phyloP scores from a whole-genome alignment of 352 stramenopile genomes.

The Phytophthora megakarya region DNA sequence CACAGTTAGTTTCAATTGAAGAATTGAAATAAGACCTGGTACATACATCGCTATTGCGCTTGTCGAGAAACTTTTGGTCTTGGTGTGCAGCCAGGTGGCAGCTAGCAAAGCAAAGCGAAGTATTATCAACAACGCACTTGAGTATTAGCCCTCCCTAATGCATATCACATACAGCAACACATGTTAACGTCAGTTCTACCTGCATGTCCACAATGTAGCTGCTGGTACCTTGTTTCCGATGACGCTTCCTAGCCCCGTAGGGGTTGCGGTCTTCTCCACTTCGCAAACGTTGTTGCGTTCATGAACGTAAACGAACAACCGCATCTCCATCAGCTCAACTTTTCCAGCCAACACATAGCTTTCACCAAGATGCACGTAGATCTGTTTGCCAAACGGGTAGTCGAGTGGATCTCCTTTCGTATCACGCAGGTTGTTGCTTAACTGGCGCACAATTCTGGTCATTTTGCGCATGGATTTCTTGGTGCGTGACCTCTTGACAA shows the following conservation, averaged over 20 bases:
- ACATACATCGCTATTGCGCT: conserved; percentile 82
- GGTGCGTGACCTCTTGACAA: conserved; percentile 64
- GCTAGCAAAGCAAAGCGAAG: conserved; percentile 86
- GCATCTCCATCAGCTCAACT: conserved; percentile 85
- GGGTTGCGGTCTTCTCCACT: conserved; percentile 73
- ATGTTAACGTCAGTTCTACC: conserved; percentile 3
- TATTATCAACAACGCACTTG: conserved; percentile 78
- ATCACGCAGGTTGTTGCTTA: conserved; percentile 71
- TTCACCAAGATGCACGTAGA: conserved; percentile 65
- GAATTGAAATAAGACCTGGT: background rate
- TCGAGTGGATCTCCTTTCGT: conserved; percentile 61
- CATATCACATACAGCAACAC: background rate
- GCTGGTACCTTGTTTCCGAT: conserved; percentile 78
- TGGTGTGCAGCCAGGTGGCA: conserved; percentile 86
- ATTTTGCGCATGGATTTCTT: conserved; percentile 79
- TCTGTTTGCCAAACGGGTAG: conserved; percentile 70
- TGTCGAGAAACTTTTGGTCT: conserved; percentile 86
- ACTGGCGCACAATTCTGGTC: conserved; percentile 59
- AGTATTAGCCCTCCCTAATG: conserved; percentile 76
- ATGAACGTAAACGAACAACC: conserved; percentile 76
- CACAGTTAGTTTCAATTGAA: background rate
- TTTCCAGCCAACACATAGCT: conserved; percentile 64
- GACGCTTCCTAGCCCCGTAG: conserved; percentile 78
- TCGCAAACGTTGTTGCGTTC: conserved; percentile 56
- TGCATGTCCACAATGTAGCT: background rate